Evolutionary conservation across 116 monocot species (phyloP).

Genomic region (Dioscorea cayenensis): DNA sequence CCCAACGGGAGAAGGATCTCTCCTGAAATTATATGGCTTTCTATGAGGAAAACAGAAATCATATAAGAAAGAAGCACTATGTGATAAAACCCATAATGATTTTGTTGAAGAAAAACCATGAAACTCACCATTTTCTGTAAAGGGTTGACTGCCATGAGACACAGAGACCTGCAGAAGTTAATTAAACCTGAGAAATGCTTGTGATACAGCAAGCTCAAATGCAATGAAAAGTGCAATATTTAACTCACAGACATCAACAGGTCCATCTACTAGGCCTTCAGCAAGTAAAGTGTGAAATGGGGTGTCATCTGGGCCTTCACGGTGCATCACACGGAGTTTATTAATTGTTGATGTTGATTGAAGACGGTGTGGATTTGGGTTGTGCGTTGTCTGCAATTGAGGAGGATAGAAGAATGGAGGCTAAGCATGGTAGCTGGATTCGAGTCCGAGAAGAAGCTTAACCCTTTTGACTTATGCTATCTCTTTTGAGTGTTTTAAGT

Average conservation of each 20-base stretch:
- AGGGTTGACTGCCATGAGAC: conserved; percentile 83
- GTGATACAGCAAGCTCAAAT: neutral
- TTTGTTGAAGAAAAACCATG: neutral
- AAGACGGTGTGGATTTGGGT: too few species aligned
- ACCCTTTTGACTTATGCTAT: too few species aligned
- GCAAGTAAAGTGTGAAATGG: conserved; percentile 89
- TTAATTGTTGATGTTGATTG: too few species aligned
- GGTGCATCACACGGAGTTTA: conserved; percentile 82
- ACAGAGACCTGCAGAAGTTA: conserved; percentile 69
- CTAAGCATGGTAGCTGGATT: too few species aligned
- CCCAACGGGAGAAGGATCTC: neutral
- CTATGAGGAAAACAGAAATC: neutral
- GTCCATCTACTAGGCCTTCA: conserved; percentile 90
- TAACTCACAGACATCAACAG: conserved; percentile 90
- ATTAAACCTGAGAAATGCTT: neutral
- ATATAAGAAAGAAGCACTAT: neutral
- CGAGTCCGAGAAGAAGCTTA: too few species aligned
- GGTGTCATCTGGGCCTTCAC: conserved; percentile 76
- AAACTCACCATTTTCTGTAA: conserved; percentile 80
- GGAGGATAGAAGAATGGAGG: too few species aligned
- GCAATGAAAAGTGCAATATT: neutral
- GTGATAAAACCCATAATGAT: neutral
- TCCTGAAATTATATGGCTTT: neutral
- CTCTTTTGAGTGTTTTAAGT: too few species aligned
- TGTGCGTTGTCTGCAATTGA: too few species aligned